These are phyloP conservation scores for Wickerhamomyces queroliae DNA, from an alignment of 805 yeast species.

Conservation along the genomic window DNA sequence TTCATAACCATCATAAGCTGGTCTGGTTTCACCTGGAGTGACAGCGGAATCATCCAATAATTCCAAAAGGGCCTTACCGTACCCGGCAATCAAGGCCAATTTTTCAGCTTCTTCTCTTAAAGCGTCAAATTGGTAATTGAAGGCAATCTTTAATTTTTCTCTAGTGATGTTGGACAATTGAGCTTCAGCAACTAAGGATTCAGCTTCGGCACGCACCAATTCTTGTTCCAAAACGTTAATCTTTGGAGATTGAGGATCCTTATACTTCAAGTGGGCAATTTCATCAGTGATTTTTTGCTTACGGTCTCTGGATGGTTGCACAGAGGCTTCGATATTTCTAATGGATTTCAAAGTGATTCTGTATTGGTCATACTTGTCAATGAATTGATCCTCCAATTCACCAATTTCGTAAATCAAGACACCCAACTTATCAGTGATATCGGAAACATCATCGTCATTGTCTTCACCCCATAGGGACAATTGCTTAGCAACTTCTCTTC, in stretches of 20 bases:
- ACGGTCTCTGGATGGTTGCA: constrained; percentile 97
- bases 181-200: constrained; percentile 97
- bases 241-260: constrained; percentile 97
- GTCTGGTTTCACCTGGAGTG: constrained; percentile 98
- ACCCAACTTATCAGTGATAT: constrained; percentile 95
- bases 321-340: constrained; percentile 95
- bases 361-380: constrained; percentile 97
- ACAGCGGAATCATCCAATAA: constrained; percentile 95
- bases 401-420: constrained; percentile 93
- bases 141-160: constrained; percentile 96
- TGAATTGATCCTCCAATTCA: constrained; percentile 96
- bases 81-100: constrained; percentile 95
- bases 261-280: constrained; percentile 95
- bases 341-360: constrained; percentile 90
- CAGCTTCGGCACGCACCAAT: constrained; percentile 98
- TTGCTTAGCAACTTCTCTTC: constrained; percentile 96
- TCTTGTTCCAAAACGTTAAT: constrained; percentile 95
- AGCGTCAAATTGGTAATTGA: constrained; percentile 94
- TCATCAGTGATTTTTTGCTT: constrained; percentile 96
- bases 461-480: constrained; percentile 97
- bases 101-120: constrained; percentile 93
- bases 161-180: constrained; percentile 97
- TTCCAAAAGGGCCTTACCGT: constrained; percentile 96
- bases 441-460: constrained; percentile 95
- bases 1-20: constrained; percentile 97